Percentiles rank a stretch among this genome's conserved stretches.
These are phyloP conservation scores for Penicillium psychrosexuale DNA, from an alignment of 2,329 filamentous ascomycete genomes.

Conservation along the genomic window DNA sequence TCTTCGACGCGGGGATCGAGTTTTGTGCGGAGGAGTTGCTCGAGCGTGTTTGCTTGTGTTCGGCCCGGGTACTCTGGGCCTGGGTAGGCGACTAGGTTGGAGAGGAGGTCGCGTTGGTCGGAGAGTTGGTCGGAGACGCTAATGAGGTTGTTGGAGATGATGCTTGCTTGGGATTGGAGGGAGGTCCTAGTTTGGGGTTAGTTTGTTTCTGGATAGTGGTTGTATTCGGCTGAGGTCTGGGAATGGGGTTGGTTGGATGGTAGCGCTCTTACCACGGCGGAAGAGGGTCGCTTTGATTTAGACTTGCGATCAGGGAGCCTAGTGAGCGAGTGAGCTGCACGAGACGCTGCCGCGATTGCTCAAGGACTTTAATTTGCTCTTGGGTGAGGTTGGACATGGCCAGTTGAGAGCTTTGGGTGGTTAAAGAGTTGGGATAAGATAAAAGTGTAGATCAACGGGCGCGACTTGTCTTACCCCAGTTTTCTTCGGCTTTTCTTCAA, in stretches of 20 bases:
- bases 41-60: slow-evolving; percentile 60
- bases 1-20: slow-evolving; percentile 74
- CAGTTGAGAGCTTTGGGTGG: neutral
- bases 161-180: slow-evolving; percentile 67
- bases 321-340: slow-evolving; percentile 68
- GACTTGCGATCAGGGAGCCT: slow-evolving; percentile 59
- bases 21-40: slow-evolving; percentile 75
- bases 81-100: slow-evolving; percentile 69
- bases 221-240: neutral
- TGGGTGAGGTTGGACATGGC: slow-evolving; percentile 39
- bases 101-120: slow-evolving; percentile 65
- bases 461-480: neutral
- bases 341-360: slow-evolving; percentile 67
- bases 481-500: neutral
- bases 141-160: slow-evolving; percentile 68
- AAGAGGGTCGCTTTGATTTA: slow-evolving; percentile 62
- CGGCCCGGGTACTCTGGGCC: slow-evolving; percentile 71
- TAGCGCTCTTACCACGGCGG: slow-evolving; percentile 59
- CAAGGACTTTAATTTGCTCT: slow-evolving; percentile 59
- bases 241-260: neutral
- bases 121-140: slow-evolving; percentile 64
- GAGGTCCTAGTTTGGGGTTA: slow-evolving; percentile 54
- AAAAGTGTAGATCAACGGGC: neutral
- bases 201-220: neutral
- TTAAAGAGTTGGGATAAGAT: slow-evolving; percentile 1